Conservation (phyloP, 169 alveolate species). For the Plasmodium fragile region DNA sequence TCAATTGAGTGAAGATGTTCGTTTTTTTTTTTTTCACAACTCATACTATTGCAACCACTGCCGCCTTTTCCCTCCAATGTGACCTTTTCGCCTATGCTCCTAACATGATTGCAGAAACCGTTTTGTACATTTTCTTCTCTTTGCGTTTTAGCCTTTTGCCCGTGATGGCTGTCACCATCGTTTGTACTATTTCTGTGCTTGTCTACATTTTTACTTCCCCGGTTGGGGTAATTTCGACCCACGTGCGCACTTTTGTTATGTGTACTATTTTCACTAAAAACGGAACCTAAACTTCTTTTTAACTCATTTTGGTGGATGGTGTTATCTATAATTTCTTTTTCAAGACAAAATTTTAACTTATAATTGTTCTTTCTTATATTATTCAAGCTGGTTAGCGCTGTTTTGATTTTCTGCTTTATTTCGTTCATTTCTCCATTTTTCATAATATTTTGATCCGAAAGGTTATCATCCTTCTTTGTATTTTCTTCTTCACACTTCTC, state of each 20-base stretch:
- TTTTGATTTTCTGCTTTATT: constrained; percentile 61
- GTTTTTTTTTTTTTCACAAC: constrained; percentile 19
- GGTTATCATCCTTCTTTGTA: not conserved
- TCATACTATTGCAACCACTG: not conserved
- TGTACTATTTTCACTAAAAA: constrained; percentile 29
- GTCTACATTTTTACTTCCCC: constrained; percentile 1
- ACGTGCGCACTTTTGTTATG: constrained; percentile 16
- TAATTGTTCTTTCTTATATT: constrained; percentile 72
- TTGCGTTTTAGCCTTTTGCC: constrained; percentile 3
- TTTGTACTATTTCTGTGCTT: not conserved
- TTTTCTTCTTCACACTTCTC: constrained; percentile 26
- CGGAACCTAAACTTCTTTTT: constrained; percentile 62
- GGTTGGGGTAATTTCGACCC: not conserved
- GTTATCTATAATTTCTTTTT: constrained; percentile 74
- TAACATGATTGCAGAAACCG: not conserved
- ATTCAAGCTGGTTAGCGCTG: constrained; percentile 45
- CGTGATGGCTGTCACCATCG: not conserved
- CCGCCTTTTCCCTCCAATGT: not conserved
- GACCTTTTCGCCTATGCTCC: not conserved
- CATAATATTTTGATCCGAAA: constrained; percentile 40
- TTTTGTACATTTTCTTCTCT: not conserved
- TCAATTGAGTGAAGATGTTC: not conserved
- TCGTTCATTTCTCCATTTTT: constrained; percentile 63
- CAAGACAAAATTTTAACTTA: constrained; percentile 70
- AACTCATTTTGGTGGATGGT: constrained; percentile 72